phyloP scores from a whole-genome alignment of 352 stramenopile genomes.

The Globisporangium cederbergense region DNA sequence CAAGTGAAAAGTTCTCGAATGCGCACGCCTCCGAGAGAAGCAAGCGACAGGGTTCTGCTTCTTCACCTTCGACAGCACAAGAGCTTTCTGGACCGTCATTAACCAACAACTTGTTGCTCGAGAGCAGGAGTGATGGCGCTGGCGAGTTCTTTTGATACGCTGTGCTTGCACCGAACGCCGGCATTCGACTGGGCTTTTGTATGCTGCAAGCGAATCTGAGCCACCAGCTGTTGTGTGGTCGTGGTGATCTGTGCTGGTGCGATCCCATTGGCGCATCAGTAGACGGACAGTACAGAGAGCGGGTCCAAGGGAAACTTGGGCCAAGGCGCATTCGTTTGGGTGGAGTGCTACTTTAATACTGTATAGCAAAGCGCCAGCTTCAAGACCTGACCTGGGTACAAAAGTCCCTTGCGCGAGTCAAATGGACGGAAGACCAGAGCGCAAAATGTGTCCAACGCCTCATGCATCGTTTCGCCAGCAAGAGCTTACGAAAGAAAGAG shows the following conservation, averaged over 20 bases:
- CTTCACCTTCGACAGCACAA: conserved; percentile 5
- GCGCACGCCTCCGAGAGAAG: background rate
- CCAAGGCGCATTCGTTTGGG: too few species aligned
- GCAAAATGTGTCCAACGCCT: too few species aligned
- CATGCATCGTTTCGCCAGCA: too few species aligned
- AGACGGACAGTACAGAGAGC: background rate
- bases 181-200: background rate
- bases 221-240: conserved; percentile 3
- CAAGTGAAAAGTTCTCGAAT: background rate
- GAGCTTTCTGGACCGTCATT: conserved; percentile 20
- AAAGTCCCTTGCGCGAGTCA: too few species aligned
- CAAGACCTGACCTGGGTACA: too few species aligned
- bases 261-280: conserved; percentile 8
- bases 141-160: background rate
- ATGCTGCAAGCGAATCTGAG: conserved; percentile 5
- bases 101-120: background rate
- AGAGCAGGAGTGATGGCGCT: conserved; percentile 4
- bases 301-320: background rate
- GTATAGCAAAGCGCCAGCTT: background rate
- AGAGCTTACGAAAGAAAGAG: too few species aligned
- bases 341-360: background rate
- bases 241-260: conserved; percentile 7
- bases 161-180: background rate
- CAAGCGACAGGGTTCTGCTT: background rate
- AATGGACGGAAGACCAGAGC: too few species aligned